These are phyloP conservation scores for Mesotaenium endlicherianum DNA, from an alignment of 139 green algal genomes.

Conservation along the genomic window DNA sequence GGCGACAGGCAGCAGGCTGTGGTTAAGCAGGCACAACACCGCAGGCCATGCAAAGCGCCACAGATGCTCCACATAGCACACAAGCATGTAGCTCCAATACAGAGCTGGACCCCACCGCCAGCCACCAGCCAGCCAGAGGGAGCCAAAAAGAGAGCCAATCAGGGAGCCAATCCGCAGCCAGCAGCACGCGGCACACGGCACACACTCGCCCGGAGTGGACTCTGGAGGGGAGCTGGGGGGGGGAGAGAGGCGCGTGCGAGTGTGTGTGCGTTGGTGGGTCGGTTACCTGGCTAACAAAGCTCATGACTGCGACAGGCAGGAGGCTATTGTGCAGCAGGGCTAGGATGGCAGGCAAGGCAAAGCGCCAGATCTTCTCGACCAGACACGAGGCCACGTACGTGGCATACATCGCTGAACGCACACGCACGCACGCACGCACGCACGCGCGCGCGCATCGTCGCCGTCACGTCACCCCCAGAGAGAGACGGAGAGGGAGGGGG, in stretches of 20 bases:
- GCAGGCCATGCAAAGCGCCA: conserved; percentile 33
- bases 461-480: not conserved
- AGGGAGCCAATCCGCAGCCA: no score
- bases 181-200: no score
- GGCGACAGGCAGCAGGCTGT: conserved; percentile 33
- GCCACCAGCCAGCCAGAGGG: not conserved
- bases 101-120: not conserved
- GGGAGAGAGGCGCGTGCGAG: no score
- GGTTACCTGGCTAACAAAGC: conserved; percentile 36
- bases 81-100: conserved; percentile 16
- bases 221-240: no score
- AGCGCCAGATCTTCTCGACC: conserved; percentile 31
- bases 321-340: conserved; percentile 27
- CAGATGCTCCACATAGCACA: conserved; percentile 26
- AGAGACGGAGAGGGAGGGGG: not conserved
- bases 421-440: not conserved
- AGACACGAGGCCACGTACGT: conserved; percentile 18
- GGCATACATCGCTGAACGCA: conserved; percentile 19
- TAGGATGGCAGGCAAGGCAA: conserved; percentile 2
- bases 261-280: no score
- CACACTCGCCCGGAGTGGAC: no score
- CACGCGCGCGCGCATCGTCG: not conserved
- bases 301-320: conserved; percentile 40
- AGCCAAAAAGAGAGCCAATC: no score
- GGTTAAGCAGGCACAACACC: conserved; percentile 20